Percentiles rank a stretch among this genome's conserved stretches.
Conservation (phyloP, 495 filamentous ascomycete species). For the Penicillium cataractarum region DNA sequence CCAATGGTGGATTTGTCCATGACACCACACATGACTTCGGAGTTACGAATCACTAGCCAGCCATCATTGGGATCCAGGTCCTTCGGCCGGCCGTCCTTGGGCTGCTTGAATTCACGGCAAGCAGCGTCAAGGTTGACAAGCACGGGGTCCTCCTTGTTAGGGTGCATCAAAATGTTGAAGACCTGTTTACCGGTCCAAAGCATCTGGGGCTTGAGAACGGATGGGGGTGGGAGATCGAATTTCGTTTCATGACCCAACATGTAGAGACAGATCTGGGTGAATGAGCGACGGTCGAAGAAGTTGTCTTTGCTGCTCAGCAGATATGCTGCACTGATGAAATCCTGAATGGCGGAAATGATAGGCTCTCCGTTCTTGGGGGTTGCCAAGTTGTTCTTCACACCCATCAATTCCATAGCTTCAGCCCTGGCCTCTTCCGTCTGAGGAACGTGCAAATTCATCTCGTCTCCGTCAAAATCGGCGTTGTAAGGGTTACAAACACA, state of each 20-base stretch:
- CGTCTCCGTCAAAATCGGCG: slow-evolving; percentile 98
- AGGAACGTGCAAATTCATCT: slow-evolving; percentile 98
- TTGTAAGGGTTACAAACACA: slow-evolving; percentile 99
- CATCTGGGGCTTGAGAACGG: slow-evolving; percentile 80
- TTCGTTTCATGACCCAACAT: slow-evolving; percentile 85
- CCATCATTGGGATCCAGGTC: slow-evolving; percentile 85
- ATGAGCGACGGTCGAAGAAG: slow-evolving; percentile 85
- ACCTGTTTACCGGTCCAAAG: slow-evolving; percentile 98
- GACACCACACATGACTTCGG: slow-evolving; percentile 95
- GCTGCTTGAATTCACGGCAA: slow-evolving; percentile 75
- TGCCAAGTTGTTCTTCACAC: slow-evolving; percentile 92
- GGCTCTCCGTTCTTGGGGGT: slow-evolving; percentile 98
- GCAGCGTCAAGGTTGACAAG: slow-evolving; percentile 91
- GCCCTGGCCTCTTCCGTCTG: slow-evolving; percentile 97
- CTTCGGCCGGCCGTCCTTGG: slow-evolving; percentile 51
- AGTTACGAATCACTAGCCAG: slow-evolving; percentile 91
- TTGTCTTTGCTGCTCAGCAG: slow-evolving; percentile 89
- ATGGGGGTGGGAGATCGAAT: slow-evolving; percentile 84
- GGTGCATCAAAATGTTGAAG: slow-evolving; percentile 93
- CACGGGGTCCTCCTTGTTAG: slow-evolving; percentile 77
- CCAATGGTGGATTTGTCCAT: slow-evolving; percentile 98
- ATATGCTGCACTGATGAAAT: slow-evolving; percentile 96
- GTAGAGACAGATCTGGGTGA: slow-evolving; percentile 86
- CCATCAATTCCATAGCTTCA: slow-evolving; percentile 96
- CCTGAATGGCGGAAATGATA: slow-evolving; percentile 96